These are phyloP conservation scores for Pleurozium schreberi DNA, from an alignment of 225 moss, liverwort and hornwort genomes.

Conservation along the genomic window DNA sequence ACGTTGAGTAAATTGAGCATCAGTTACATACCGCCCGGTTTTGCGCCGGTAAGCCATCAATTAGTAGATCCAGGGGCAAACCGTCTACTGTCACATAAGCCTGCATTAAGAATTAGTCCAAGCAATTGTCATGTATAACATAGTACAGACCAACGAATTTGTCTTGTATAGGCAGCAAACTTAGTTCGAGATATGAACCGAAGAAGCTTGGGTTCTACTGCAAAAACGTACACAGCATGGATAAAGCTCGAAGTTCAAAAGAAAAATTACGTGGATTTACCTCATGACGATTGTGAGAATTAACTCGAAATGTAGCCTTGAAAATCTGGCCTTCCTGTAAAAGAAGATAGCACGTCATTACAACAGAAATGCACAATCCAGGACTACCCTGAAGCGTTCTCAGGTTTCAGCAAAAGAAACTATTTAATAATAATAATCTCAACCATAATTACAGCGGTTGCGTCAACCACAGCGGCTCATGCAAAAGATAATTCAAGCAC, in stretches of 20 bases:
- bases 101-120: slow-evolving; percentile 16
- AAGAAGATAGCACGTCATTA: background rate
- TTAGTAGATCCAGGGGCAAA: slow-evolving; percentile 64
- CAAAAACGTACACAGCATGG: background rate
- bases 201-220: background rate
- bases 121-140: background rate
- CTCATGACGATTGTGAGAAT: slow-evolving; percentile 81
- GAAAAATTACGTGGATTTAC: slow-evolving; percentile 10
- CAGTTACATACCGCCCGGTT: slow-evolving; percentile 64
- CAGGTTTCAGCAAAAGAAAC: background rate
- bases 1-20: background rate
- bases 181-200: background rate
- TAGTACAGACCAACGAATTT: background rate
- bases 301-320: slow-evolving; percentile 71
- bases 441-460: background rate
- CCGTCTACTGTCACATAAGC: slow-evolving; percentile 90
- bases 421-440: background rate
- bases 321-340: slow-evolving; percentile 63
- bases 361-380: background rate
- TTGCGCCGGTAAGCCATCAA: slow-evolving; percentile 71
- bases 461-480: background rate
- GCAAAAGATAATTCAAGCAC: background rate
- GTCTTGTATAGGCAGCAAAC: background rate
- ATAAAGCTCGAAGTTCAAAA: background rate
- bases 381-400: background rate